phyloP scores from a whole-genome alignment of 352 stramenopile species.

The Pythium phragmiticola region DNA sequence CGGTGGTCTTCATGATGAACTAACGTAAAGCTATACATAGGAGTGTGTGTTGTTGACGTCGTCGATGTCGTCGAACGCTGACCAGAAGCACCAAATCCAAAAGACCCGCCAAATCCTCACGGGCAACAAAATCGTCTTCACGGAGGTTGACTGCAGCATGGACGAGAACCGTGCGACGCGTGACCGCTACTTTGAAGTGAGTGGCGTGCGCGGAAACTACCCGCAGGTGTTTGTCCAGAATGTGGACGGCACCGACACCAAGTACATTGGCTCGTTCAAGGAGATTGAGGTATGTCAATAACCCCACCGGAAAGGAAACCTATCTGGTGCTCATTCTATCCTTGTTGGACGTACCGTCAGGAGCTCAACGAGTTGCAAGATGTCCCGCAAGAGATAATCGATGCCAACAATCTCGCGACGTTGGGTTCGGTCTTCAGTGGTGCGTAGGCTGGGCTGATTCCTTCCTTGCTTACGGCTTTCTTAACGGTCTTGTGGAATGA shows the following conservation, averaged over 20 bases:
- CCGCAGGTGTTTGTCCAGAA: constrained; percentile 84
- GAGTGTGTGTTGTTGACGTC: constrained; percentile 71
- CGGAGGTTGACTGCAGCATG: constrained; percentile 75
- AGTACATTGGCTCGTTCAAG: constrained; percentile 80
- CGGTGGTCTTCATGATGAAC: neutral
- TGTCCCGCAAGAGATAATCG: constrained; percentile 67
- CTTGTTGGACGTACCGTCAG: constrained; percentile 26
- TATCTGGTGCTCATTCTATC: neutral
- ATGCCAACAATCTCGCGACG: constrained; percentile 76
- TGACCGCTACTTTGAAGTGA: constrained; percentile 77
- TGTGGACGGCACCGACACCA: constrained; percentile 37
- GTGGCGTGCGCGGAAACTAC: constrained; percentile 81
- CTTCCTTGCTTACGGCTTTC: no score
- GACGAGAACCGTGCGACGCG: constrained; percentile 77
- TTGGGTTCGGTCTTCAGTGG: constrained; percentile 71
- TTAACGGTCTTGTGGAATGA: no score
- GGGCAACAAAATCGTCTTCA: constrained; percentile 70
- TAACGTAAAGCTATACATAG: neutral
- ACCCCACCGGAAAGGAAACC: neutral
- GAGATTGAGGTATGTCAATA: constrained; percentile 61
- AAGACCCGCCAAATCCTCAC: constrained; percentile 70
- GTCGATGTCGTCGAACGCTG: constrained; percentile 68
- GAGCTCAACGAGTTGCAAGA: constrained; percentile 85
- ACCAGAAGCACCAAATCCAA: constrained; percentile 78
- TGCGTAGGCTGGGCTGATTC: constrained; percentile 17